Evolutionary conservation across 176 grass and related monocot species (phyloP).

Genomic region (Bothriochloa decipiens): DNA sequence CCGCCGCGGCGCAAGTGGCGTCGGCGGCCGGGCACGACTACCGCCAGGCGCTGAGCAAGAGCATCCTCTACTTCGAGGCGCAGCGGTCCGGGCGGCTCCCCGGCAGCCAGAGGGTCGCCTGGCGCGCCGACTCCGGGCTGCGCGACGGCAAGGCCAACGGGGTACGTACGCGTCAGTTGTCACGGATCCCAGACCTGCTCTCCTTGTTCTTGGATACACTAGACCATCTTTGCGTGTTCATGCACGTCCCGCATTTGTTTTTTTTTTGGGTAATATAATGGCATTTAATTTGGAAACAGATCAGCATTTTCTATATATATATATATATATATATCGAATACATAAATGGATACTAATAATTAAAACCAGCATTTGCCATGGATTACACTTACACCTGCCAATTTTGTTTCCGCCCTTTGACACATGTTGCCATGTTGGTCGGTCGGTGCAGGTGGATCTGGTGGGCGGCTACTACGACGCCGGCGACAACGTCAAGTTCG

Average conservation of each 20-base stretch:
- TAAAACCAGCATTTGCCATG: not conserved
- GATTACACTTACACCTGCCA: not conserved
- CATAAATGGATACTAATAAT: not conserved
- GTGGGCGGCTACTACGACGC: constrained; percentile 94
- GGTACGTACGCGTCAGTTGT: constrained; percentile 52
- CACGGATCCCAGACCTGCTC: not conserved
- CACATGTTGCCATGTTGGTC: constrained; percentile 37
- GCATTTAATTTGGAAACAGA: not conserved
- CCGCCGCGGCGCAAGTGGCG: constrained; percentile 34
- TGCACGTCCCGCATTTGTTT: too few relatives aligned
- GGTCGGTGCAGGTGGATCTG: constrained; percentile 54
- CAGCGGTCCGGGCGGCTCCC: constrained; percentile 85
- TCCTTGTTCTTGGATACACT: not conserved
- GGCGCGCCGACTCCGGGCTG: constrained; percentile 82
- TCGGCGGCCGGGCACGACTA: constrained; percentile 64
- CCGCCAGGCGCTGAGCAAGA: constrained; percentile 74
- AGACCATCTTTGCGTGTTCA: too few relatives aligned
- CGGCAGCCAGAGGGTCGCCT: constrained; percentile 62
- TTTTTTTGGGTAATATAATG: not conserved
- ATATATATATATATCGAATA: not conserved
- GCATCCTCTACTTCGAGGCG: constrained; percentile 93
- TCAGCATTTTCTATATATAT: not conserved
- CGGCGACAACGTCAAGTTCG: constrained; percentile 97
- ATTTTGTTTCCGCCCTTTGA: not conserved
- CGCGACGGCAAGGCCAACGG: constrained; percentile 82